Evolutionary conservation across 768 basidiomycete species (phyloP), one percentile per base, ranked within the genome.

Genomic region (Macrolepiota albuminosa): DNA sequence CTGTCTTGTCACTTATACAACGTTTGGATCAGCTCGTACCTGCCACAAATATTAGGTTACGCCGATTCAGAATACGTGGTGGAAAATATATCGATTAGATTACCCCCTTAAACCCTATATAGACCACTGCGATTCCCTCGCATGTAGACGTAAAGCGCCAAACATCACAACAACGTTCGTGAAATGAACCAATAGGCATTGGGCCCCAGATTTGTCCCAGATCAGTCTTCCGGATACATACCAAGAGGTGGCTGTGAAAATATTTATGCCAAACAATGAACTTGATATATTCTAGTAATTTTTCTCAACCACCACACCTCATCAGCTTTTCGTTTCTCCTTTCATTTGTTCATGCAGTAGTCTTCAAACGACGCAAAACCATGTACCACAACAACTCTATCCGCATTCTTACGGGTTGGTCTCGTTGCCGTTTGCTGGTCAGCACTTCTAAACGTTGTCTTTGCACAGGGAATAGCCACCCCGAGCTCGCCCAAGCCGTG

Each of bases 21-120:
- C 50, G 54, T 62, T 56, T 24, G 40, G 9, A 26, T 6, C 69
- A 98, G 96, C 64, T 87, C 92, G 1, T 81, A 90, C 54, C 85
- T 99, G 42, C 77, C 88, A 9, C 83, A 86, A 60, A 67, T 95
- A 6, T 72, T 99, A 51, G 96, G 95, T 3, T 98, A 99, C 72
- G 91, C 91, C 14, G 97, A 99, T 69, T 91, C 93, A 31, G 97
- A 98, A 71, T 91, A 98, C 75, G 95, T 98, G 51, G 95, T 96
- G 6, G 97, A 98, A 69, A 93, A 95, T 68, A 87, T 97, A 67
- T 93, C 91, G 3, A 89, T 96, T 55, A 81, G 88, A 56, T 70
- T 84, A 45, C 78, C 81, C 11, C 81, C 84, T 42, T 80, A 29
- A 54, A 43, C 11, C 18, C 16, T 3, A 1, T 42, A 9, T 7